Evolutionary conservation across 2,329 filamentous ascomycete genomes (phyloP), one percentile per base, ranked within the genome.

Genomic region (Pseudogymnoascus sp.): DNA sequence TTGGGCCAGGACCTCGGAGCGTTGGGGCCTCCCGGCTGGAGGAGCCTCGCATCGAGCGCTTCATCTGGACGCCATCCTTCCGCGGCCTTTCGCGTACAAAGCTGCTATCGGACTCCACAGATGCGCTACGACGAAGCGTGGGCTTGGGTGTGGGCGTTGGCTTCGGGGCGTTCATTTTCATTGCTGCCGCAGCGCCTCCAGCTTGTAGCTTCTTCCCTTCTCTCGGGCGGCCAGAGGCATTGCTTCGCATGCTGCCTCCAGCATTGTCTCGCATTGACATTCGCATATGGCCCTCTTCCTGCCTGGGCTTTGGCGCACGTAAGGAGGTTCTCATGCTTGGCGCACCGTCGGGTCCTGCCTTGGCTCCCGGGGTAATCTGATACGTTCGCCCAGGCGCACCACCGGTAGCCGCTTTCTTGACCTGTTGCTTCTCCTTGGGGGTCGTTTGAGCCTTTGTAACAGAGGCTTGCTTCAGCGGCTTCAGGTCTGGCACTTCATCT

Each of bases 41-140:
- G 26, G 73, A 69, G 23, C 73, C 74, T 61, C 91, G 81, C 88
- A 96, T 89, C 1, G 88, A 90, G 58, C 78, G 80, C 61, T 85
- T 85, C 77, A 95, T 89, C 1, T 76, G 79, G 59, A 83, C 80
- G 0, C 78, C 77, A 41, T 77, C 72, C 5, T 71, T 69, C 58
- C 74, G 70, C 35, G 79, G 74, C 62, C 81, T 80, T 41, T 76
- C 73, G 26, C 89, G 85, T 68, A 82, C 87, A 75, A 96, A 96
- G 70, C 90, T 95, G 73, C 89, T 95, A 45, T 89, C 85, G 67
- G 86, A 90, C 26, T 81, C 85, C 65, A 84, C 83, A 0, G 85
- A 88, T 15, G 75, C 77, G 8, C 76, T 79, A 1, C 85, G 79
- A 61, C 75, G 74, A 7, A 83, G 71, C 4, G 67, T 65, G 10